Base-by-base conservation (phyloP, 176 grass and related monocot genomes). In the Musa beccarii region DNA sequence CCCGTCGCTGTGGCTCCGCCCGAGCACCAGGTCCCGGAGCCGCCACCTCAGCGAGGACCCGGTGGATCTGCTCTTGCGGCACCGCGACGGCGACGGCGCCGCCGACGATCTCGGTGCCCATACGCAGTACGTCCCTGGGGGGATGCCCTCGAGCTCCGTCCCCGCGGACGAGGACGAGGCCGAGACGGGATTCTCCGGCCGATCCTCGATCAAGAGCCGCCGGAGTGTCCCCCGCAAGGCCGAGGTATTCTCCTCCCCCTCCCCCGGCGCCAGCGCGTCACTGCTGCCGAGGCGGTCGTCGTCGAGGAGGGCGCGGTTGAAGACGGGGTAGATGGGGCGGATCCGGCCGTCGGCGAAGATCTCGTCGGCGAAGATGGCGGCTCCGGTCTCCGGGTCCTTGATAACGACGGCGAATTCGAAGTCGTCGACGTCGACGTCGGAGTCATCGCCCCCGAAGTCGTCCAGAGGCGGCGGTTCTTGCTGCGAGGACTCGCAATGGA, bases 1-100 rank as follows among this genome's bases (percentile, higher is more conserved):
- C 72, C 53, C 72, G 72, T 74, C 52, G 72, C 52, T 74, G 23
- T 74, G 72, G 72, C 72, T 74, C 15, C 72, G 72, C 15, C 72
- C 72, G 14, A 74, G 25, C 72, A 74, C 72, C 72, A 74, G 72
- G 17, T 74, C 72, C 52, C 52, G 52, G 23, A 74, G 54, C 72
- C 52, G 21, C 72, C 53, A 74, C 52, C 53, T 52, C 13, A 74
- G 25, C 21, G 15, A 56, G 25, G 72, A 74, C 53, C 72, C 72
- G 21, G 72, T 74, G 53, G 72, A 56, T 22, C 53, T 2, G 72
- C 72, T 74, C 72, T 74, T 74, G 53, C 15, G 25, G 72, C 72
- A 56, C 53, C 52, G 72, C 1, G 51, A 15, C n/a, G 71, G 71
- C 71, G 72, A 74, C 72, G 53, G 53, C n/a, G 53, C 20, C 14